Base-by-base conservation (phyloP, 164 flowering plant species). In the Liquidambar formosana region DNA sequence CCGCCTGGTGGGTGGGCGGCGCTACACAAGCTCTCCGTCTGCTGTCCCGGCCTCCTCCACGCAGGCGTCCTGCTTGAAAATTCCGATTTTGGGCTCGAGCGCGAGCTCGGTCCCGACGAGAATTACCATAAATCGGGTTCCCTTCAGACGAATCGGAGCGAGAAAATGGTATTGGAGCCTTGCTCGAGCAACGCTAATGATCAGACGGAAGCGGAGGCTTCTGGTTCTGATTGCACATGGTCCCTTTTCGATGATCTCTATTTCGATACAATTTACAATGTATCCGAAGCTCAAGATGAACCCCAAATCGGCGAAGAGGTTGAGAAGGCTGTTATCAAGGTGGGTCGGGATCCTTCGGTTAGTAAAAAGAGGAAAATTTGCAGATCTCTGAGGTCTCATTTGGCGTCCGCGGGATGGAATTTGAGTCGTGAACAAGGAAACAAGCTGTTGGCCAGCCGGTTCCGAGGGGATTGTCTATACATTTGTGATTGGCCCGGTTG, bases 401-500 rank as follows among this genome's bases (percentile, higher is more conserved):
- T 89, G 71, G 94, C 97, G 5, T 73, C 88, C 6, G 89, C 86
- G 73, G 76, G 68, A 4, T 89, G 99, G 92, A 90, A 88, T 75
- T 67, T 95, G 79, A 86, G 97, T 76, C 68, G 97, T 12, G 99
- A 93, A 57, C 94, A 91, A 26, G 99, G 99, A 28, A 90, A 82
- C 43, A 93, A 95, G 85, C 80, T 95, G 22, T 83, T 95, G 0
- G 97, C 89, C 0, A 91, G 96, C 65, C 78, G 97, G n/a, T 93
- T 93, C 64, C 77, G 95, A 44, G 97, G 85, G 3, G 99, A 95
- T 73, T 88, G 87, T 67, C 74, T 95, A 23, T 95, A 95, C 73
- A 83, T 95, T 5, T 87, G 97, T 60, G 96, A 95, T 71, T 91
- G 97, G 97, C 97, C 97, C 0, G 99, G 99, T 0, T 95, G 99